Base-by-base conservation (phyloP, 2,329 filamentous ascomycete genomes). In the Waltergamsia citrina region DNA sequence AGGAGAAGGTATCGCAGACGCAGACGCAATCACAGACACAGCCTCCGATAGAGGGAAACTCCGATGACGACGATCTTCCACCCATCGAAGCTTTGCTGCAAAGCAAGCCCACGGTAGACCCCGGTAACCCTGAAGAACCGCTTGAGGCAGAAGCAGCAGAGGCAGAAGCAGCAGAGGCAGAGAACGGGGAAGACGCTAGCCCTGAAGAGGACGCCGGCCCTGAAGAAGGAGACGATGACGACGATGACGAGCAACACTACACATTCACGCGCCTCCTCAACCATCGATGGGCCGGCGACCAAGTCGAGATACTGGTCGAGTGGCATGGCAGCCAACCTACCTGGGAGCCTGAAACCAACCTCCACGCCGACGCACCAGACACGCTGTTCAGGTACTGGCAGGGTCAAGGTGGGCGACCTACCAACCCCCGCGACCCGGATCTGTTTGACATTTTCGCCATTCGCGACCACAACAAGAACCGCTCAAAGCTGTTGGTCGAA, bases 331-430 rank as follows among this genome's bases (percentile, higher is more conserved):
- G 51, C 15, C 38, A 47, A 4, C 27, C 31, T 3, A 59, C 54
- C 2, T 60, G 56, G 57, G 53, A 56, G 31, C 44, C 48, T 8
- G 57, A 60, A 33, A 38, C 43, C 7, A 45, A 44, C 23, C 39
- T 60, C 14, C 57, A 60, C 30, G 37, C 43, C 18, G 57, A 60
- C 30, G 48, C 46, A 18, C 52, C 44, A 6, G 34, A 49, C 1
- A 39, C 42, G 1, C 48, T 60, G 6, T 46, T 60, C 15, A 41
- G 37, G 4, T 60, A 53, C 39, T 60, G 57, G 57, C 32, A 46
- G 25, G 27, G 28, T 9, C 36, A 45, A 33, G 47, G 44, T 2
- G 57, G 54, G 0, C 53, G 56, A 1, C 56, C 56, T 10, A 32
- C 35, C 1, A 57, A 58, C 33, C 53, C 54, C 1, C 6, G 33